Base-by-base conservation (phyloP, 2,329 filamentous ascomycete species). In the Colletotrichum higginsianum region DNA sequence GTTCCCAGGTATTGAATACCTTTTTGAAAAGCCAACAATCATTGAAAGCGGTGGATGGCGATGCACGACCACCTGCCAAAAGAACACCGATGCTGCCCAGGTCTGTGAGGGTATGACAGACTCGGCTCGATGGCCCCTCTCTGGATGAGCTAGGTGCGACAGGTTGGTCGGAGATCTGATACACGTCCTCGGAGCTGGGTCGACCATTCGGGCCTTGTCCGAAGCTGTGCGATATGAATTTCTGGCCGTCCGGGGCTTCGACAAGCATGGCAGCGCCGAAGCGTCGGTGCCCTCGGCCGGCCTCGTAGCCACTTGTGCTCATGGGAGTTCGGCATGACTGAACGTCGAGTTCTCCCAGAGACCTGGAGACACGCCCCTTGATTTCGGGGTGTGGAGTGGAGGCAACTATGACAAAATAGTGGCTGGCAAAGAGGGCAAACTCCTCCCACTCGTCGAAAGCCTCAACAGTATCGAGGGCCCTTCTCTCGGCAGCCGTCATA, bases 371-470 rank as follows among this genome's bases (percentile, higher is more conserved):
- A 75, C 65, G 16, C 16, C 53, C 53, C 58, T 42, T 7, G 23
- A 42, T 4, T 69, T 71, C 21, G 74, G 46, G 4, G 16, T 47
- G 4, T 4, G 35, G 46, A 23, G 49, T 89, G 52, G 84, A 86
- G 16, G 94, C 94, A 61, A 90, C 85, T 11, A 97, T 85, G 53
- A 98, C 82, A 75, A 95, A 93, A 80, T 98, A 97, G 81, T 98
- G 95, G 44, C 91, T 91, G 2, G 89, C 90, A 80, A 97, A 98
- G 0, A 98, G 84, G 2, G 93, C 91, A 78, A 98, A 95, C 77
- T 98, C 96, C 81, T 98, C 96, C 94, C 94, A 98, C 81, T 98
- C 95, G 80, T 98, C 96, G 78, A 98, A 98, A 0, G 92, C 90
- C 78, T 98, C 96, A 18, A 95, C 81, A 0, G 83, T 78, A 75